Percentiles rank a stretch among this genome's conserved stretches.
Evolutionary conservation across 306 rosid species (phyloP).

Genomic region (Malus asiatica): DNA sequence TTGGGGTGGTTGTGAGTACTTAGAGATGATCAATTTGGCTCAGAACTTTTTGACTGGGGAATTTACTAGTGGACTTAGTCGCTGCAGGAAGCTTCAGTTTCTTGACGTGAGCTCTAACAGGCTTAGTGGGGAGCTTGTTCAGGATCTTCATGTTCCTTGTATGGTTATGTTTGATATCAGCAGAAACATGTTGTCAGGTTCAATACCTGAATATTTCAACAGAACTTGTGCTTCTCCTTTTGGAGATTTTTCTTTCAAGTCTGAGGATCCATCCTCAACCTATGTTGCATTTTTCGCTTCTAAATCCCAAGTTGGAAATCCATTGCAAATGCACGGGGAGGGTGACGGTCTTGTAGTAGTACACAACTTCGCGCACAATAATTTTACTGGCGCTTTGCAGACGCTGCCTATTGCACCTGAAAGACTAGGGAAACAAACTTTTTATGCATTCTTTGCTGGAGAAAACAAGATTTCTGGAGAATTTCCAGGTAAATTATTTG

Average conservation of each 20-base stretch:
- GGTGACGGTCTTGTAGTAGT: slow-evolving; percentile 27
- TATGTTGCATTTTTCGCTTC: slow-evolving; percentile 47
- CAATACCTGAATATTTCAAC: slow-evolving; percentile 43
- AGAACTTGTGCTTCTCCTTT: slow-evolving; percentile 26
- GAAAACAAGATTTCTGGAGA: slow-evolving; percentile 56
- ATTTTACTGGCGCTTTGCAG: slow-evolving; percentile 40
- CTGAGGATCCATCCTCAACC: slow-evolving; percentile 11
- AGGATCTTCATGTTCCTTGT: slow-evolving; percentile 56
- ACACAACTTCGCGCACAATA: slow-evolving; percentile 71
- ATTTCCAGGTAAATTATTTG: slow-evolving; percentile 55
- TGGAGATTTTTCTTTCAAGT: slow-evolving; percentile 22
- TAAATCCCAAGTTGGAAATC: slow-evolving; percentile 26
- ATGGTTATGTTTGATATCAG: slow-evolving; percentile 80
- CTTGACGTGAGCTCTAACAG: slow-evolving; percentile 62
- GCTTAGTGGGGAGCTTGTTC: slow-evolving; percentile 54
- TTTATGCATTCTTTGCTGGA: slow-evolving; percentile 52
- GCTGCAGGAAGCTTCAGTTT: slow-evolving; percentile 59
- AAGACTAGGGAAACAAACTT: slow-evolving; percentile 35
- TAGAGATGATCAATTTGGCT: slow-evolving; percentile 78
- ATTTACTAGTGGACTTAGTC: slow-evolving; percentile 39
- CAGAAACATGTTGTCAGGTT: slow-evolving; percentile 51
- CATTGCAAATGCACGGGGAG: slow-evolving; percentile 20
- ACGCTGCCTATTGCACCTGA: slow-evolving; percentile 55
- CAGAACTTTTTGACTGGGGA: slow-evolving; percentile 60
- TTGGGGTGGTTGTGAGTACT: slow-evolving; percentile 64